A percentile compares a stretch with the other conserved stretches of the same genome.
Conservation (phyloP, 306 rosid species). For the Medicago ruthenica region DNA sequence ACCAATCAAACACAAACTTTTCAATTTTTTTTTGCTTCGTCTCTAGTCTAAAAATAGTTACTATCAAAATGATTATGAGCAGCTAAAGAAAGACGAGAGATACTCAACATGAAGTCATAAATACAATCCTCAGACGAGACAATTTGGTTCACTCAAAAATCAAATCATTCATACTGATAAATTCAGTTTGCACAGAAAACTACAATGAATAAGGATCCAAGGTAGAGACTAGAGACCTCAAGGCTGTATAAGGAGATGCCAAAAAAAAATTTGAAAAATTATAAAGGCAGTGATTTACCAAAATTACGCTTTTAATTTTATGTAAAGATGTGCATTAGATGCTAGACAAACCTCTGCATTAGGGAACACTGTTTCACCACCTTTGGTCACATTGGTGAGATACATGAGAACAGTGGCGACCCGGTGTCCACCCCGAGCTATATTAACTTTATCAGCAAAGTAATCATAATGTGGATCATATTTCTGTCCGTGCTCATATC, state of each 20-base stretch:
- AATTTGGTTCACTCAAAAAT: conserved; percentile 24
- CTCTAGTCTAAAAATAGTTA: conserved; percentile 1
- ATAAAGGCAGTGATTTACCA: not conserved
- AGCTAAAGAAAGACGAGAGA: conserved; percentile 18
- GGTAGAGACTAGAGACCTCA: not conserved
- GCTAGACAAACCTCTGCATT: conserved; percentile 76
- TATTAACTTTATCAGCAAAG: conserved; percentile 88
- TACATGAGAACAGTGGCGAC: conserved; percentile 96
- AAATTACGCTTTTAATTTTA: conserved; percentile 9
- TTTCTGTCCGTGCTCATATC: conserved; percentile 95
- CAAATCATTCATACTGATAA: conserved; percentile 11
- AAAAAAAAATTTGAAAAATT: conserved; percentile 20
- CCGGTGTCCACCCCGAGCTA: conserved; percentile 92
- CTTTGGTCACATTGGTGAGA: conserved; percentile 73
- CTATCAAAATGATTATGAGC: conserved; percentile 16
- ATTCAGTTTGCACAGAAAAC: conserved; percentile 25
- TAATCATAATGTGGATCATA: conserved; percentile 91
- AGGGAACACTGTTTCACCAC: conserved; percentile 99
- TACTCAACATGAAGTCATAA: not conserved
- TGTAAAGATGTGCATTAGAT: conserved; percentile 28
- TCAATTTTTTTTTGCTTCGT: not conserved
- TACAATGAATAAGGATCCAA: conserved; percentile 16
- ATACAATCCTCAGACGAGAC: conserved; percentile 16
- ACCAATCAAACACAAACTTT: conserved; percentile 18
- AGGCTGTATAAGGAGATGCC: conserved; percentile 13